Percentiles rank a stretch among this genome's conserved stretches.
These are phyloP conservation scores for Sugiyamaella xylanicola DNA, from an alignment of 1,139 yeast species.

Conservation along the genomic window DNA sequence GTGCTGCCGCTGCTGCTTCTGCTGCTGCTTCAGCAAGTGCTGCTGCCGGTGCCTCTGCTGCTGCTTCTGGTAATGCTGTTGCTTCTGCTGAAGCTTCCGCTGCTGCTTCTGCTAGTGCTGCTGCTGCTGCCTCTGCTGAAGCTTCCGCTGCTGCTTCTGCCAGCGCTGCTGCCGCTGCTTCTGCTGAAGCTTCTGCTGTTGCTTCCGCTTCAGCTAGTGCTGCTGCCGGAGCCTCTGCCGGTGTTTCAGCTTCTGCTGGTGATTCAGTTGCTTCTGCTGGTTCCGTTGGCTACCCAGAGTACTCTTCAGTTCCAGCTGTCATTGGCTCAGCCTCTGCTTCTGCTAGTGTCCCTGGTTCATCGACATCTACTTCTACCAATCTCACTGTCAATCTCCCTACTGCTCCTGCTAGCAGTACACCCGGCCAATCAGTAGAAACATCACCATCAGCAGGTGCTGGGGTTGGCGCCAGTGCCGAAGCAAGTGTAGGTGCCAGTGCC, in stretches of 20 bases:
- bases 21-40: not conserved
- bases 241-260: not conserved
- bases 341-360: not conserved
- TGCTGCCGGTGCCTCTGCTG: not conserved
- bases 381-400: not conserved
- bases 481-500: not conserved
- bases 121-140: not conserved
- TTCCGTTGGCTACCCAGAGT: too few species aligned
- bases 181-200: not conserved
- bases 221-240: not conserved
- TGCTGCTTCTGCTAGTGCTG: not conserved
- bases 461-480: not conserved
- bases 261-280: slow-evolving; percentile 1
- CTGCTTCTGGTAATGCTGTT: not conserved
- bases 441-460: not conserved
- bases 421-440: not conserved
- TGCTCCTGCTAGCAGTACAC: not conserved
- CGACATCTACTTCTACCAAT: not conserved
- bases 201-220: not conserved
- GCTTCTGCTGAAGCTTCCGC: not conserved
- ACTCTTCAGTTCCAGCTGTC: too few species aligned
- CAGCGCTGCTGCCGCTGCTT: not conserved
- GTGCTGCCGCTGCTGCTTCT: not conserved
- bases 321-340: not conserved
- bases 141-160: not conserved